These are phyloP conservation scores for Candida buenavistaensis DNA, from an alignment of 1,139 yeast species.

Conservation along the genomic window DNA sequence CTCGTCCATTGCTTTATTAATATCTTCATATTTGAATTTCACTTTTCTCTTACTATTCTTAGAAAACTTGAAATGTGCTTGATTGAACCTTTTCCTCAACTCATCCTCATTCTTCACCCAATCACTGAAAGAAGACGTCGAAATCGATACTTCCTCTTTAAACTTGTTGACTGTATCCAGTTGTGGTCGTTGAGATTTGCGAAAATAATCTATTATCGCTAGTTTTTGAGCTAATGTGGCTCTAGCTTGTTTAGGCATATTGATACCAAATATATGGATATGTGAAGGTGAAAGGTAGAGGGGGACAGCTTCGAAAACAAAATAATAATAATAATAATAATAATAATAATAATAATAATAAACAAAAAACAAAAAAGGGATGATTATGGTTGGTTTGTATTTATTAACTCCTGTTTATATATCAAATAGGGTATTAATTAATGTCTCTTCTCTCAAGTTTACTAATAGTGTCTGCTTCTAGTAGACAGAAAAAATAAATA, in stretches of 20 bases:
- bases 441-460: too few species aligned
- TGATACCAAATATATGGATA: background rate
- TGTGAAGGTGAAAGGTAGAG: background rate
- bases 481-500: too few species aligned
- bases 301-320: too few species aligned
- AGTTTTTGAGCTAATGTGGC: slow-evolving; percentile 62
- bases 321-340: too few species aligned
- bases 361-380: background rate
- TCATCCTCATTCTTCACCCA: slow-evolving; percentile 59
- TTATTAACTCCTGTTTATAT: too few species aligned
- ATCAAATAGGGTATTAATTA: too few species aligned
- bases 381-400: too few species aligned
- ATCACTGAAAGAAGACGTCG: slow-evolving; percentile 59
- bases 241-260: slow-evolving; percentile 39
- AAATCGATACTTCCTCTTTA: slow-evolving; percentile 49
- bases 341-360: too few species aligned
- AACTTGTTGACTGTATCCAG: slow-evolving; percentile 57
- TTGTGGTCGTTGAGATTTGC: slow-evolving; percentile 50
- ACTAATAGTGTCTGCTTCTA: too few species aligned
- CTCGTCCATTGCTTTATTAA: slow-evolving; percentile 58
- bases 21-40: slow-evolving; percentile 55
- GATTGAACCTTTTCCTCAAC: slow-evolving; percentile 41
- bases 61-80: slow-evolving; percentile 35
- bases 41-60: slow-evolving; percentile 48
- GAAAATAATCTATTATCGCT: slow-evolving; percentile 52